Evolutionary conservation across 495 filamentous ascomycete species (phyloP).

Genomic region (Neurospora terricola): DNA sequence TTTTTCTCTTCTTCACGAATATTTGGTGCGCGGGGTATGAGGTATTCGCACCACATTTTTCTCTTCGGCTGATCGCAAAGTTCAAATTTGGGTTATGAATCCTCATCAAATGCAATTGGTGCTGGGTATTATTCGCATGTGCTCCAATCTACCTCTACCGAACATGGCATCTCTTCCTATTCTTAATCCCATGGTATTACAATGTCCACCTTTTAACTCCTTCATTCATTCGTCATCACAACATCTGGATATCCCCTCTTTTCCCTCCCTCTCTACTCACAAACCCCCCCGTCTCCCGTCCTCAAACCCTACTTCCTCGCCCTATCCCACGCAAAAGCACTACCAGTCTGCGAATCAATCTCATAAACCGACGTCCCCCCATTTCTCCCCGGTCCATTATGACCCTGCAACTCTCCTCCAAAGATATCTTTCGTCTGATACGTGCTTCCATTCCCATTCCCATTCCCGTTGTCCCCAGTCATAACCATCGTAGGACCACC

Average conservation of each 20-base stretch:
- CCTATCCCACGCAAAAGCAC: not conserved
- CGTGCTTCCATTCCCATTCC: not conserved
- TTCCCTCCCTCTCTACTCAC: not conserved
- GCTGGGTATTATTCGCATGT: too few species aligned
- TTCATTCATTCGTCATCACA: not conserved
- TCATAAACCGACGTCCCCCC: not conserved
- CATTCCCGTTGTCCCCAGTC: not conserved
- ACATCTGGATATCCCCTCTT: too few species aligned
- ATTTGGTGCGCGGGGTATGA: too few species aligned
- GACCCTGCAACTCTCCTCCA: not conserved
- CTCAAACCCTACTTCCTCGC: not conserved
- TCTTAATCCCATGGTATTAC: too few species aligned
- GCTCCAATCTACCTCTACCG: too few species aligned
- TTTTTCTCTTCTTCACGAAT: too few species aligned
- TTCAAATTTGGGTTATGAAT: too few species aligned
- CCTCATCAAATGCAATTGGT: too few species aligned
- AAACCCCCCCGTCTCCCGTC: not conserved
- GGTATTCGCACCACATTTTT: too few species aligned
- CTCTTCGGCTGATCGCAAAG: too few species aligned
- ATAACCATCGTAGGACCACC: not conserved
- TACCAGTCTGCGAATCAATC: not conserved
- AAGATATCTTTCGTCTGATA: not conserved
- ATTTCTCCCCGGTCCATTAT: not conserved
- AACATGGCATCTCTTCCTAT: too few species aligned
- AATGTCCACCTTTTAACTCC: too few species aligned